phyloP scores from a whole-genome alignment of 2,329 filamentous ascomycete species.

The Thielaviopsis musarum region DNA sequence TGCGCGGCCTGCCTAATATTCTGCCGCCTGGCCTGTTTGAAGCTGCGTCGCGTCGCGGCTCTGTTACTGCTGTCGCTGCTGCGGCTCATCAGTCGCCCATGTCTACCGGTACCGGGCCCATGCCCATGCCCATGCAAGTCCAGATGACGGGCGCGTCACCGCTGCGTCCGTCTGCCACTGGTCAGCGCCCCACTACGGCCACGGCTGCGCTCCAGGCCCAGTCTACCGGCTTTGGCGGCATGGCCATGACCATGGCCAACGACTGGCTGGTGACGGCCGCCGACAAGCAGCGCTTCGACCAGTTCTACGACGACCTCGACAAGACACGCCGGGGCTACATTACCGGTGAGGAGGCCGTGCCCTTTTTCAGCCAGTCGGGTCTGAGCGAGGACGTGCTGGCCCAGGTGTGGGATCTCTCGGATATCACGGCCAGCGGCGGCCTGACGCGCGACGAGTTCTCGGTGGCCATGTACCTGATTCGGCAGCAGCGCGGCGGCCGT shows the following conservation, averaged over 20 bases:
- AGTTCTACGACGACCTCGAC: conserved; percentile 71
- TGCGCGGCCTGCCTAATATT: conserved; percentile 62
- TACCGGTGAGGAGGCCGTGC: conserved; percentile 84
- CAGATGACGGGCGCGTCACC: conserved; percentile 61
- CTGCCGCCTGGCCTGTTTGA: conserved; percentile 81
- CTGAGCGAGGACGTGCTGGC: conserved; percentile 78
- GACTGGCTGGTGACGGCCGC: conserved; percentile 73
- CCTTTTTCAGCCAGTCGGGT: conserved; percentile 84
- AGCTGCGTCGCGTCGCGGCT: conserved; percentile 57
- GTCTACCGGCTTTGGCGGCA: conserved; percentile 15
- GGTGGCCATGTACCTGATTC: conserved; percentile 92
- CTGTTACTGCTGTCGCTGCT: conserved; percentile 16
- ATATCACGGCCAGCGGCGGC: conserved; percentile 79
- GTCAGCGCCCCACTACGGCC: conserved; percentile 29
- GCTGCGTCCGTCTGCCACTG: conserved; percentile 33
- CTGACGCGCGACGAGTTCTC: conserved; percentile 84
- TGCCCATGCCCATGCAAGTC: conserved; percentile 40
- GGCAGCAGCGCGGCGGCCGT: conserved; percentile 65
- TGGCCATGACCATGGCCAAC: conserved; percentile 21
- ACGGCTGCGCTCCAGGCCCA: conserved; percentile 23
- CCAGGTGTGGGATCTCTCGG: conserved; percentile 92
- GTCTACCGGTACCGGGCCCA: conserved; percentile 21
- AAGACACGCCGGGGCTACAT: conserved; percentile 67
- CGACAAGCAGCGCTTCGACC: conserved; percentile 79
- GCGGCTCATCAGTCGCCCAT: conserved; percentile 31